A percentile compares a stretch with the other conserved stretches of the same genome.
These are phyloP conservation scores for Candida maris DNA, from an alignment of 805 yeast genomes.

Conservation along the genomic window DNA sequence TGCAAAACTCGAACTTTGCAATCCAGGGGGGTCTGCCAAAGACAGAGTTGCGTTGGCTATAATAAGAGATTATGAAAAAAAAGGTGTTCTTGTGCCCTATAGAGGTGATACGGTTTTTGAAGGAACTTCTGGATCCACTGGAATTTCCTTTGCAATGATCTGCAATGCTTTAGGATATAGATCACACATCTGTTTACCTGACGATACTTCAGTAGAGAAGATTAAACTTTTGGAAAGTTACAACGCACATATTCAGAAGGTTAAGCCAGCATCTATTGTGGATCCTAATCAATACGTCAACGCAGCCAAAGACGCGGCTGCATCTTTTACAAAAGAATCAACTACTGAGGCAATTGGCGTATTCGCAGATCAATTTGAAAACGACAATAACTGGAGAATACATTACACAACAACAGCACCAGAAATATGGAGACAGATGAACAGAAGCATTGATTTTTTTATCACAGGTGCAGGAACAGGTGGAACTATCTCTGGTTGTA, in stretches of 20 bases:
- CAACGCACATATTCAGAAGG: conserved; percentile 83
- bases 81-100: conserved; percentile 54
- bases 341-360: conserved; percentile 51
- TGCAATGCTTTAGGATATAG: conserved; percentile 84
- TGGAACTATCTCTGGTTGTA: conserved; percentile 93
- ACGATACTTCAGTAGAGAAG: conserved; percentile 87
- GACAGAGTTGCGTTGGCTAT: conserved; percentile 91
- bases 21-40: conserved; percentile 95
- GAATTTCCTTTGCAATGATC: conserved; percentile 88
- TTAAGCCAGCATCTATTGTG: conserved; percentile 91
- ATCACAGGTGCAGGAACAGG: conserved; percentile 96
- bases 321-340: conserved; percentile 39
- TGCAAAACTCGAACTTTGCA: conserved; percentile 80
- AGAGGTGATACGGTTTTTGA: conserved; percentile 78
- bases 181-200: conserved; percentile 92
- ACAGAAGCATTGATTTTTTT: conserved; percentile 64
- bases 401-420: conserved; percentile 89
- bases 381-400: conserved; percentile 81
- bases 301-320: conserved; percentile 69
- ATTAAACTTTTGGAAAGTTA: conserved; percentile 62
- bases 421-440: conserved; percentile 77
- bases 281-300: conserved; percentile 93
- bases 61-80: conserved; percentile 60
- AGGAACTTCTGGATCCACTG: conserved; percentile 97
- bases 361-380: conserved; percentile 95